phyloP scores from a whole-genome alignment of 129 eudicot species.

The Escallonia rubra region DNA sequence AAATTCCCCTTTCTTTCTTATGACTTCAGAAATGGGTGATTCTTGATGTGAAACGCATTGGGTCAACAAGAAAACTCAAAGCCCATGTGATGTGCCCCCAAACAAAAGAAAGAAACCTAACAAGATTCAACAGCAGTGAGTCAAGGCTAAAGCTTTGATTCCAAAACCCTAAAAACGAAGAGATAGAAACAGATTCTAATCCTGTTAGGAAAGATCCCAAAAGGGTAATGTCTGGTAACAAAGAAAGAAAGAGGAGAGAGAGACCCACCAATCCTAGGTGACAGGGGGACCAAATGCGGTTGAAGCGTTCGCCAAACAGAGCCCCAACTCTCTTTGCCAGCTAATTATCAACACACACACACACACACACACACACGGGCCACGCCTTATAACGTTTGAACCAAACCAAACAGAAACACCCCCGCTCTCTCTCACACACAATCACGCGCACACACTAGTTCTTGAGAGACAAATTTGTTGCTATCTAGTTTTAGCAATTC shows the following conservation, averaged over 20 bases:
- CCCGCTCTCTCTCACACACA: background rate
- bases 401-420: no score
- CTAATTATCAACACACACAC: background rate
- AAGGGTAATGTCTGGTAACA: no score
- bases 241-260: no score
- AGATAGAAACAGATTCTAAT: no score
- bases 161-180: no score
- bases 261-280: no score
- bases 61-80: background rate
- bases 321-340: background rate
- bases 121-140: no score
- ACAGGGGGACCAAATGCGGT: background rate
- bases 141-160: no score
- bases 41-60: background rate
- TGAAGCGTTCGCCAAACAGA: background rate
- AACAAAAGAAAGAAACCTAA: background rate
- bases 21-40: background rate
- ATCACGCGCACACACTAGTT: background rate
- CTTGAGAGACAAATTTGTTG: no score
- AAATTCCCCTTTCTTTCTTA: background rate
- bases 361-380: background rate
- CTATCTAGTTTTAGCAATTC: no score
- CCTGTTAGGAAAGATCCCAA: no score
- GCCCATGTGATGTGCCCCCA: no score
- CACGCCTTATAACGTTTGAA: background rate